Percentiles rank a stretch among this genome's conserved stretches.
Conservation (phyloP, 768 basidiomycete species). For the Russula brevipes region DNA sequence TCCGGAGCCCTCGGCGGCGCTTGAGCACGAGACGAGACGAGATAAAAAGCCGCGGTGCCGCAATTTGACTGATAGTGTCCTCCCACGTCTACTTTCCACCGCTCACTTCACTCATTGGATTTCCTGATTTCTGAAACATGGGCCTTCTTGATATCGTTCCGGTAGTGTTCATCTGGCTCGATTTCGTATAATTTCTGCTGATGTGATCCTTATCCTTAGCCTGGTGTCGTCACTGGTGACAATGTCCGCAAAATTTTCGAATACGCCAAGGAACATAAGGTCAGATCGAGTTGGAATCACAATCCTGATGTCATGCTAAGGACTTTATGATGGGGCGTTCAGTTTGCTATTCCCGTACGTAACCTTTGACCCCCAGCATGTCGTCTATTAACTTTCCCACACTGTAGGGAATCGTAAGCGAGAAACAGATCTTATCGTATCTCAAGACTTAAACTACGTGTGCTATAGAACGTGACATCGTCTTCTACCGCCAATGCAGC, state of each 20-base stretch:
- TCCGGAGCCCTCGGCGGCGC: slow-evolving; percentile 21
- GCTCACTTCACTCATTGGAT: neutral
- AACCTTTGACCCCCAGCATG: neutral
- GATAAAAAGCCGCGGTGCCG: slow-evolving; percentile 6
- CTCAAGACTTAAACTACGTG: slow-evolving; percentile 2
- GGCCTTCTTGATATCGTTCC: slow-evolving; percentile 82
- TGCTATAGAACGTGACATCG: slow-evolving; percentile 84
- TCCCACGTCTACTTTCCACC: slow-evolving; percentile 12
- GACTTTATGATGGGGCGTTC: slow-evolving; percentile 19
- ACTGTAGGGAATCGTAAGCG: slow-evolving; percentile 68
- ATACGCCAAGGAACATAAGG: slow-evolving; percentile 86
- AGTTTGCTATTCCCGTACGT: slow-evolving; percentile 87
- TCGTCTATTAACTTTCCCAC: slow-evolving; percentile 14
- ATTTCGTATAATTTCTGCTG: neutral
- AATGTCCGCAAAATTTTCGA: slow-evolving; percentile 93
- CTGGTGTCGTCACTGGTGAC: slow-evolving; percentile 94
- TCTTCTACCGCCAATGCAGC: slow-evolving; percentile 92
- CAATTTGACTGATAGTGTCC: neutral
- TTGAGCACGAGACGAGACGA: neutral
- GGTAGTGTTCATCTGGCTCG: slow-evolving; percentile 39
- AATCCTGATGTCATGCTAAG: neutral
- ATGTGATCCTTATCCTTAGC: slow-evolving; percentile 39
- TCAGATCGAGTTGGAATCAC: slow-evolving; percentile 34
- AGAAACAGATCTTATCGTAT: slow-evolving; percentile 18
- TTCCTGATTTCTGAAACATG: slow-evolving; percentile 40